Conservation (phyloP, 176 grass and related monocot species). For the Eragrostis nindensis region DNA sequence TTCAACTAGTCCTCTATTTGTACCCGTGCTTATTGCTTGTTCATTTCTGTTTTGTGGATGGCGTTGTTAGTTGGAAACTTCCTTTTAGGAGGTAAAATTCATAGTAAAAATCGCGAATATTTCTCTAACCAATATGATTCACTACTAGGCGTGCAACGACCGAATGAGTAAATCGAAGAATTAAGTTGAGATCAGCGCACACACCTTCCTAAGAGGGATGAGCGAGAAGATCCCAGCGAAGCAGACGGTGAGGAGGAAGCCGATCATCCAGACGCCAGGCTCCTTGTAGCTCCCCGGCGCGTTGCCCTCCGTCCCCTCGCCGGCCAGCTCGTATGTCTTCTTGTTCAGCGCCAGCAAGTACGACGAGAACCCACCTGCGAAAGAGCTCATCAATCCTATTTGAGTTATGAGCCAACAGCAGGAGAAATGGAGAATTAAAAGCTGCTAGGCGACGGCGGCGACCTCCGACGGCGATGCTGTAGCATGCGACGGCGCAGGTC, state of each 20-base stretch:
- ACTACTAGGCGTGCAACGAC: not conserved
- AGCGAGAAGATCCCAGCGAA: constrained; percentile 83
- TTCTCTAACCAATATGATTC: too few species aligned
- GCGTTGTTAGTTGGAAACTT: too few species aligned
- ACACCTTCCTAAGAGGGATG: constrained; percentile 89
- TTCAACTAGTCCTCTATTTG: not conserved
- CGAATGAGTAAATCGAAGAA: not conserved
- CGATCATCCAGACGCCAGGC: constrained; percentile 87
- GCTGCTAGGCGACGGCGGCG: not conserved
- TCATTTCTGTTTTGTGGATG: too few species aligned
- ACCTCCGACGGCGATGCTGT: constrained; percentile 90
- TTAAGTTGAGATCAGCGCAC: not conserved
- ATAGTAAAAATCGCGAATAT: constrained; percentile 6
- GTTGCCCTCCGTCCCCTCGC: constrained; percentile 76
- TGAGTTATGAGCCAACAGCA: too few species aligned
- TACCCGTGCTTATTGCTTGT: too few species aligned
- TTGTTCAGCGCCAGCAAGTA: constrained; percentile 87
- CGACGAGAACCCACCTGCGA: constrained; percentile 83
- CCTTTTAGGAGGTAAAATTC: not conserved
- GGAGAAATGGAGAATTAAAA: too few species aligned
- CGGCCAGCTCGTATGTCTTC: constrained; percentile 80
- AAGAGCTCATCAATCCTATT: constrained; percentile 15
- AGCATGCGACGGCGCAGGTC: constrained; percentile 95
- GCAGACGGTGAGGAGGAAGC: constrained; percentile 81
- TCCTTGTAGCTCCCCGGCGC: constrained; percentile 90